Percentiles rank a stretch among this genome's conserved stretches.
Conservation (phyloP, 305 asterid species). For the Fraxinus xanthoxyloides region DNA sequence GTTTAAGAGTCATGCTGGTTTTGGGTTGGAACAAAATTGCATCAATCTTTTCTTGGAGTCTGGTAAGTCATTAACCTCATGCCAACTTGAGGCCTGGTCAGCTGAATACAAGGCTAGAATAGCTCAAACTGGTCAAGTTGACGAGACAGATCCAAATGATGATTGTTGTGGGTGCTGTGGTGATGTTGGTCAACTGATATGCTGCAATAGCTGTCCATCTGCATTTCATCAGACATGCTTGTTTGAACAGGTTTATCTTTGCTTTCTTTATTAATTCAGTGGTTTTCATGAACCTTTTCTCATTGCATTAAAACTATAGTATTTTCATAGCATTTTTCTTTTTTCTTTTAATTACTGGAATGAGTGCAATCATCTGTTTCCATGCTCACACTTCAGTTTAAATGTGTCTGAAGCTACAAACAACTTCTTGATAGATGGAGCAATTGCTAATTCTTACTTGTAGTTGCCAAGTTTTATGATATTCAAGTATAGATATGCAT, state of each 20-base stretch:
- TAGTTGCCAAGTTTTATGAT: slow-evolving; percentile 14
- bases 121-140: slow-evolving; percentile 50
- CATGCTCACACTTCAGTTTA: background rate
- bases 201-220: slow-evolving; percentile 98
- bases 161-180: slow-evolving; percentile 99
- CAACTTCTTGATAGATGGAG: slow-evolving; percentile 6
- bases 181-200: slow-evolving; percentile 89
- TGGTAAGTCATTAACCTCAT: slow-evolving; percentile 73
- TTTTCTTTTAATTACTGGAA: background rate
- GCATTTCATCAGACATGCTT: slow-evolving; percentile 95
- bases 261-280: slow-evolving; percentile 7
- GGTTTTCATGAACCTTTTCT: slow-evolving; percentile 4
- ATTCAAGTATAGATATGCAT: background rate
- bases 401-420: background rate
- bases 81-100: slow-evolving; percentile 99
- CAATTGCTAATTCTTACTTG: slow-evolving; percentile 2
- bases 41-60: slow-evolving; percentile 74
- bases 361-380: slow-evolving; percentile 1
- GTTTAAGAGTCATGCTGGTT: slow-evolving; percentile 80
- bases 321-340: background rate
- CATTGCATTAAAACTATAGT: background rate
- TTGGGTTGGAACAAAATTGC: slow-evolving; percentile 51
- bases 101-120: slow-evolving; percentile 78
- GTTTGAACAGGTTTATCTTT: slow-evolving; percentile 67
- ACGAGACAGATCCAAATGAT: slow-evolving; percentile 83